A percentile compares a stretch with the other conserved stretches of the same genome.
phyloP scores from a whole-genome alignment of 257 asterid genomes.

The Solanum paucissectum region DNA sequence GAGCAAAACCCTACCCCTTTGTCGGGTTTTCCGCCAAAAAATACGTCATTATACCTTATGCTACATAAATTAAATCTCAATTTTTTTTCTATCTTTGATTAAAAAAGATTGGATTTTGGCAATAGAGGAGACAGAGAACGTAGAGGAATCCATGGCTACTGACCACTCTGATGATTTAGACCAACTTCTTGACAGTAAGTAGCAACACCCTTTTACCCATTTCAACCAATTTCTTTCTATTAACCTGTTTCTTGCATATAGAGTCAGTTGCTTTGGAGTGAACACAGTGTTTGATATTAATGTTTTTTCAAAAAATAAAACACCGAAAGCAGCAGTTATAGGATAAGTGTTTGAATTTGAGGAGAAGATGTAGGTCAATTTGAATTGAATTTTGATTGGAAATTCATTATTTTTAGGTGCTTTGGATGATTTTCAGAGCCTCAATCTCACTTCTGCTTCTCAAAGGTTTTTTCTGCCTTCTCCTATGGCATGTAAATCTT shows the following conservation, averaged over 20 bases:
- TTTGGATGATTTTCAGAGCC: slow-evolving; percentile 94
- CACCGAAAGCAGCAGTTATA: not conserved
- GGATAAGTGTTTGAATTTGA: not conserved
- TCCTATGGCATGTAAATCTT: not conserved
- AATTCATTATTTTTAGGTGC: slow-evolving; percentile 52
- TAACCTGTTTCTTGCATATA: not conserved
- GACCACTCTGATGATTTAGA: slow-evolving; percentile 55
- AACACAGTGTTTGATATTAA: not conserved
- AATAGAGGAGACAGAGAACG: not conserved
- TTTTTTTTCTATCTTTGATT: not conserved
- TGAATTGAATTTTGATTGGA: not conserved
- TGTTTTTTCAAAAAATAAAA: not conserved
- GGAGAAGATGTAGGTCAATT: not conserved
- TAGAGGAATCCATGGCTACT: slow-evolving; percentile 33
- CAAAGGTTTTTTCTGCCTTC: slow-evolving; percentile 39
- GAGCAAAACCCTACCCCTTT: not conserved
- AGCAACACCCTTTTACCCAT: not conserved
- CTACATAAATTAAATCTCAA: not conserved
- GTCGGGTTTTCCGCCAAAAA: not conserved
- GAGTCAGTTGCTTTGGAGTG: not conserved
- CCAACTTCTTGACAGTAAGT: slow-evolving; percentile 89
- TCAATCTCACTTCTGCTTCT: slow-evolving; percentile 65
- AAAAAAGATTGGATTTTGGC: not conserved
- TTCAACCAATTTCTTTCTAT: not conserved
- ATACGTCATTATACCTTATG: not conserved